Evolutionary conservation across 495 filamentous ascomycete species (phyloP).

Genomic region (Astrothelium subdiscretum): DNA sequence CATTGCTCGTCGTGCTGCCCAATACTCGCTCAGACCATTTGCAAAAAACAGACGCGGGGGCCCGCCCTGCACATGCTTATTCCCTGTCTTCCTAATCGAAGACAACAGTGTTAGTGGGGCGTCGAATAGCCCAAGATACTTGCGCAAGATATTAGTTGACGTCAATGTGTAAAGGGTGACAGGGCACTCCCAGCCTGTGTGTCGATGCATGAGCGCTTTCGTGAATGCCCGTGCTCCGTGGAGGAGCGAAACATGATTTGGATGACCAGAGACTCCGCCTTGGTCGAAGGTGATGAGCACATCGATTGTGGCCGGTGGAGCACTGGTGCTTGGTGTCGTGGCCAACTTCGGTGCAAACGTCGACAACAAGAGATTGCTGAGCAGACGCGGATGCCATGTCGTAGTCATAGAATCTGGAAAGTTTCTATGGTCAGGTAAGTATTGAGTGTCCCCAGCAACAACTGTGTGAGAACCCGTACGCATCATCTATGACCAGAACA

Average conservation of each 20-base stretch:
- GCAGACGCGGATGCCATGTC: constrained; percentile 56
- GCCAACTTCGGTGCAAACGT: constrained; percentile 55
- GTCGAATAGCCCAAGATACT: constrained; percentile 72
- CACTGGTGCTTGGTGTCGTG: constrained; percentile 23
- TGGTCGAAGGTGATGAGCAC: constrained; percentile 80
- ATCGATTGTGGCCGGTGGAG: constrained; percentile 51
- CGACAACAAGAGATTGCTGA: constrained; percentile 54
- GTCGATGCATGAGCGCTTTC: constrained; percentile 46
- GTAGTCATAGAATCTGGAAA: constrained; percentile 81
- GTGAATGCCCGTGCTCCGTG: constrained; percentile 68
- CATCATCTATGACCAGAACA: constrained; percentile 71
- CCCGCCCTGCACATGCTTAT: constrained; percentile 29
- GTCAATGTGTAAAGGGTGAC: constrained; percentile 76
- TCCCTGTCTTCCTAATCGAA: constrained; percentile 21
- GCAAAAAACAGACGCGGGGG: constrained; percentile 54
- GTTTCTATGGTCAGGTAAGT: constrained; percentile 30
- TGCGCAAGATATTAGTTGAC: constrained; percentile 55
- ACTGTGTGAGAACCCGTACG: constrained; percentile 21
- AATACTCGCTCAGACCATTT: constrained; percentile 46
- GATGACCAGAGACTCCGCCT: constrained; percentile 68
- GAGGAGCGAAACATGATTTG: constrained; percentile 83
- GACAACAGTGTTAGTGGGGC: constrained; percentile 47
- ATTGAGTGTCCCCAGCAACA: background rate
- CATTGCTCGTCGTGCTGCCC: constrained; percentile 75
- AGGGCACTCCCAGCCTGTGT: constrained; percentile 56